phyloP scores from a whole-genome alignment of 148 eudicot species.

The Salicornia ramosissima region DNA sequence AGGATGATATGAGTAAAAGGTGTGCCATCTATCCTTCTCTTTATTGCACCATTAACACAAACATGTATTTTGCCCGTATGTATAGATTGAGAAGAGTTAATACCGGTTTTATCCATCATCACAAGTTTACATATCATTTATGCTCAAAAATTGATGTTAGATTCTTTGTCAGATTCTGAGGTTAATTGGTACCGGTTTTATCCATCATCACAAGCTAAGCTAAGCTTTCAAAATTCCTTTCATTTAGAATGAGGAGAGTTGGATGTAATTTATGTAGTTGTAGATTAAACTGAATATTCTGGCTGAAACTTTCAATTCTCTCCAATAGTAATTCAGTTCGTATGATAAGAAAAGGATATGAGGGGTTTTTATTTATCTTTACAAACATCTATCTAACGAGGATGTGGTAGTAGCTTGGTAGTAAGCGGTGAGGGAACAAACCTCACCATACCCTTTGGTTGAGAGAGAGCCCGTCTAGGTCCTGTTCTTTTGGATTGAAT shows the following conservation, averaged over 20 bases:
- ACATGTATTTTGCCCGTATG: too few relatives aligned
- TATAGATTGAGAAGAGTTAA: too few relatives aligned
- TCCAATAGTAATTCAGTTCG: neutral
- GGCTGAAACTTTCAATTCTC: neutral
- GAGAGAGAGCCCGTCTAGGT: too few relatives aligned
- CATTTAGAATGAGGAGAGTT: neutral
- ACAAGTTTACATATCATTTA: neutral
- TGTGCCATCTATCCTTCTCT: constrained; percentile 16
- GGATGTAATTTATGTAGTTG: neutral
- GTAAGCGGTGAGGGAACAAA: too few relatives aligned
- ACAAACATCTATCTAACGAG: too few relatives aligned
- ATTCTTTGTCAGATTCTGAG: neutral
- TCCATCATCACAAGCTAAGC: too few relatives aligned
- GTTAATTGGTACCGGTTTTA: neutral
- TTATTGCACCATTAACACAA: neutral
- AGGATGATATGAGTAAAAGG: constrained; percentile 69
- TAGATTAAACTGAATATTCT: neutral
- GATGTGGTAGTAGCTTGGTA: too few relatives aligned
- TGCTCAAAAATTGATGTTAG: neutral
- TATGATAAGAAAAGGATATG: neutral
- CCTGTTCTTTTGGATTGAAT: too few relatives aligned
- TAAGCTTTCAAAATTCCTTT: neutral
- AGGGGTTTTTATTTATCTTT: too few relatives aligned
- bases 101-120: neutral
- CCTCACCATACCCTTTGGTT: too few relatives aligned